These are phyloP conservation scores for Trichoderma asperellum DNA, from an alignment of 2,329 filamentous ascomycete species.

Conservation along the genomic window DNA sequence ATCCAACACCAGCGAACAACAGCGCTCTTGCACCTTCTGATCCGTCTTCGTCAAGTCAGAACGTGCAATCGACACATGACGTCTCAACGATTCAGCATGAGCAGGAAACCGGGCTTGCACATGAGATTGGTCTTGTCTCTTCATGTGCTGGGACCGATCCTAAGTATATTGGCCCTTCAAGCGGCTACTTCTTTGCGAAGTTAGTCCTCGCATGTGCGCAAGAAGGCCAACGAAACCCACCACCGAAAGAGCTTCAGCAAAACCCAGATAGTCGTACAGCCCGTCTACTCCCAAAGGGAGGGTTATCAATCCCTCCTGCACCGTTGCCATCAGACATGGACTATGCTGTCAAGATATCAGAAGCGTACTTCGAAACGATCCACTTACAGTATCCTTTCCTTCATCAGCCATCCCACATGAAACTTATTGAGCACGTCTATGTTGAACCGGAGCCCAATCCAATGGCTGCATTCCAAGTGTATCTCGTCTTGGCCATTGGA, in stretches of 20 bases:
- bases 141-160: not conserved
- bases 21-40: no score
- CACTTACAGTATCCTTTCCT: not conserved
- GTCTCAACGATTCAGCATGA: no score
- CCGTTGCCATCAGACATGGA: not conserved
- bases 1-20: no score
- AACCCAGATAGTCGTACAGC: not conserved
- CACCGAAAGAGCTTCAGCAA: not conserved
- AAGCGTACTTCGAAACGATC: not conserved
- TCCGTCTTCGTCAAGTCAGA: no score
- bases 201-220: not conserved
- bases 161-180: slow-evolving; percentile 1
- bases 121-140: not conserved
- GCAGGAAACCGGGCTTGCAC: not conserved
- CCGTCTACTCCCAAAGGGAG: not conserved
- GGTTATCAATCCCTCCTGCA: not conserved
- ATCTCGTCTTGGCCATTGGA: not conserved
- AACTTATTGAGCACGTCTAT: not conserved
- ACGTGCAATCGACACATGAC: no score
- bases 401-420: not conserved
- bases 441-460: not conserved
- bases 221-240: not conserved
- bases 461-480: not conserved
- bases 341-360: not conserved
- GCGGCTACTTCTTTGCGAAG: slow-evolving; percentile 1